A percentile compares a stretch with the other conserved stretches of the same genome.
phyloP scores from a whole-genome alignment of 1,284 basidiomycete genomes.

The Phylloporus gajari region DNA sequence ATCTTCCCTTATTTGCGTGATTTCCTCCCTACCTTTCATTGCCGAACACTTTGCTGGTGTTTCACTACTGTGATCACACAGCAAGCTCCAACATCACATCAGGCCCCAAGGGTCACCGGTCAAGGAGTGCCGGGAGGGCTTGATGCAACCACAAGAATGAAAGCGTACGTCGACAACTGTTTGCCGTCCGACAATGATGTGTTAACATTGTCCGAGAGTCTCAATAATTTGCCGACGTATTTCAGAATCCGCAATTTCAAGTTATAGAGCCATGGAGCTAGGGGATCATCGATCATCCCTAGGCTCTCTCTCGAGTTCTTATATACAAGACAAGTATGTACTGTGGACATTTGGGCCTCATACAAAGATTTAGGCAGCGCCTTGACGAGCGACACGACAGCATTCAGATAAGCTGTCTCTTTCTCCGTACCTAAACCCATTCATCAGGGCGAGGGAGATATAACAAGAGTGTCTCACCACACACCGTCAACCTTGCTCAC shows the following conservation, averaged over 20 bases:
- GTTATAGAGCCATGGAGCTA: slow-evolving; percentile 88
- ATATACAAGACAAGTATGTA: slow-evolving; percentile 46
- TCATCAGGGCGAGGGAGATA: slow-evolving; percentile 11
- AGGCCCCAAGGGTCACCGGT: too few species aligned
- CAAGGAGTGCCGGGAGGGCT: too few species aligned
- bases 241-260: slow-evolving; percentile 78
- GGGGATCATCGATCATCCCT: slow-evolving; percentile 17
- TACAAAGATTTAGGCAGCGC: slow-evolving; percentile 84
- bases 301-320: not conserved
- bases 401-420: slow-evolving; percentile 83
- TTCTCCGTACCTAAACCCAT: slow-evolving; percentile 52
- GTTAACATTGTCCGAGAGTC: slow-evolving; percentile 79
- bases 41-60: too few species aligned
- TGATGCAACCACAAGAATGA: slow-evolving; percentile 74
- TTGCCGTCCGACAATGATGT: slow-evolving; percentile 63
- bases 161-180: slow-evolving; percentile 74
- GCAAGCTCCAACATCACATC: too few species aligned
- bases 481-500: slow-evolving; percentile 58
- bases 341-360: slow-evolving; percentile 71
- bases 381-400: slow-evolving; percentile 85
- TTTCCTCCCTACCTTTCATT: too few species aligned
- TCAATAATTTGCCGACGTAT: slow-evolving; percentile 86
- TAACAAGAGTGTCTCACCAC: slow-evolving; percentile 29
- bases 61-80: too few species aligned
- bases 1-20: too few species aligned